Conservation (phyloP, 345 rosid genomes). For the Populus alba region DNA sequence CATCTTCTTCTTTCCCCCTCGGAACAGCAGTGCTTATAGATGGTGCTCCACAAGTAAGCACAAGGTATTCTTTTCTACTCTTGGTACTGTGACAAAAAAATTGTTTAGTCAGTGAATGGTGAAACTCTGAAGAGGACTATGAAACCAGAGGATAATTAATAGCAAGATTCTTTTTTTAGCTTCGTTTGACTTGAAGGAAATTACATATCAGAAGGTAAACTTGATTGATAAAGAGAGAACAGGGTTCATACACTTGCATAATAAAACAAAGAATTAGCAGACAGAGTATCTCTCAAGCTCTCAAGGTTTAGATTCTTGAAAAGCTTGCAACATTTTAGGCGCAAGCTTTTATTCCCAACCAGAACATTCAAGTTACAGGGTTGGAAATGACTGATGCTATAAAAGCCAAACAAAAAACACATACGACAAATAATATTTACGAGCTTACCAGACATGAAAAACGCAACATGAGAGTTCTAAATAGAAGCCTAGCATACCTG, state of each 20-base stretch:
- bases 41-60: slow-evolving; percentile 78
- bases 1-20: slow-evolving; percentile 45
- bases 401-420: background rate
- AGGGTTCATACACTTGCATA: too few relatives aligned
- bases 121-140: background rate
- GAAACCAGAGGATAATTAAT: background rate
- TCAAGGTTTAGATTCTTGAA: background rate
- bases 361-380: background rate
- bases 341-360: background rate
- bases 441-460: background rate
- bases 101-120: background rate
- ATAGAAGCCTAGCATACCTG: slow-evolving; percentile 45
- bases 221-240: background rate
- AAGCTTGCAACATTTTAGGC: too few relatives aligned
- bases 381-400: background rate
- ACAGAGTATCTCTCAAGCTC: background rate
- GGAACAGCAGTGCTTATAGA: slow-evolving; percentile 47
- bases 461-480: background rate
- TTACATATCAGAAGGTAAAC: background rate
- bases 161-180: background rate
- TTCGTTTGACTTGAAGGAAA: background rate
- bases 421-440: background rate
- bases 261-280: too few relatives aligned
- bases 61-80: slow-evolving; percentile 81
- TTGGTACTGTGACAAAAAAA: slow-evolving; percentile 47